A percentile compares a stretch with the other conserved stretches of the same genome.
Evolutionary conservation across 768 basidiomycete genomes (phyloP).

Genomic region (Mycena vulgaris): DNA sequence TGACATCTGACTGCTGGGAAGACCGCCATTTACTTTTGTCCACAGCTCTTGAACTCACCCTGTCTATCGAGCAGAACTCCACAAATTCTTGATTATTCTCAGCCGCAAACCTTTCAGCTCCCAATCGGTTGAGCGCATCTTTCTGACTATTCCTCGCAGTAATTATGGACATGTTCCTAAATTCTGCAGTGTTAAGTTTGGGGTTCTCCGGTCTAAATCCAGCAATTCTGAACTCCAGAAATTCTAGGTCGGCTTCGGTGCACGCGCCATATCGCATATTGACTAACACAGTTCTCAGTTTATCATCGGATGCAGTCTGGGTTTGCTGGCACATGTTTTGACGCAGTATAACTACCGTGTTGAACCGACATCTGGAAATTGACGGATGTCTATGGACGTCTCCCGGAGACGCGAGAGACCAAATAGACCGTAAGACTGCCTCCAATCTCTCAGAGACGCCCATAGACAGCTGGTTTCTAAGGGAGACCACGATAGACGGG

Average conservation of each 20-base stretch:
- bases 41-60: slow-evolving; percentile 13
- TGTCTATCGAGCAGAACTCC: too few relatives aligned
- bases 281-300: slow-evolving; percentile 47
- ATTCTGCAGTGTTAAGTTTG: slow-evolving; percentile 35
- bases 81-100: slow-evolving; percentile 46
- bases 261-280: slow-evolving; percentile 59
- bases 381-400: too few relatives aligned
- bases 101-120: slow-evolving; percentile 49
- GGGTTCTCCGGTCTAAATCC: slow-evolving; percentile 26
- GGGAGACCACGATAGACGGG: too few relatives aligned
- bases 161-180: slow-evolving; percentile 55
- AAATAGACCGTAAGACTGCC: too few relatives aligned
- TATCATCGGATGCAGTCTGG: slow-evolving; percentile 33
- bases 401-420: too few relatives aligned
- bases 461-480: too few relatives aligned
- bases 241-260: slow-evolving; percentile 52
- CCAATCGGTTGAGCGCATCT: slow-evolving; percentile 54
- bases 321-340: slow-evolving; percentile 53
- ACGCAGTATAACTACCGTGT: slow-evolving; percentile 51
- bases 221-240: slow-evolving; percentile 47
- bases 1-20: too few relatives aligned
- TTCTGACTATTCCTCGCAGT: slow-evolving; percentile 49
- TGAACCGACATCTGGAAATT: too few relatives aligned
- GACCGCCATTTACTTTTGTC: neutral
- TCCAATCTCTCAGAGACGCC: too few relatives aligned